Evolutionary conservation across 1,284 basidiomycete species (phyloP).

Genomic region (Sphagnurus paluster): DNA sequence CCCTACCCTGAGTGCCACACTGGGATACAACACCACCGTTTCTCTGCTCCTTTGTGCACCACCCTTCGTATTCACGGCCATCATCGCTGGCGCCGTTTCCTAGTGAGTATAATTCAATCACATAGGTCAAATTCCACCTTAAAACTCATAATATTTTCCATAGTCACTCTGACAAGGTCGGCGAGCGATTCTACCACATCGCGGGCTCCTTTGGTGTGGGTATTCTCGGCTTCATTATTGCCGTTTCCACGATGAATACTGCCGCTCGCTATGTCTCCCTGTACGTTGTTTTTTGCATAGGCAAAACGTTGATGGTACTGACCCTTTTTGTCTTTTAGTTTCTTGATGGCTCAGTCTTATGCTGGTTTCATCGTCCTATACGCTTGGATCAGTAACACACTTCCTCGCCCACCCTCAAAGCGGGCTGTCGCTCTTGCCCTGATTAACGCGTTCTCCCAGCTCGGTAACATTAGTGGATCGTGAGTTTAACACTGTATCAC

Average conservation of each 20-base stretch:
- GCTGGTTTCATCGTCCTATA: constrained; percentile 69
- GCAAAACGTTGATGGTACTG: neutral
- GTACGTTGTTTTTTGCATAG: constrained; percentile 37
- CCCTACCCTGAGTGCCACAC: constrained; percentile 66
- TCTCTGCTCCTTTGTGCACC: constrained; percentile 76
- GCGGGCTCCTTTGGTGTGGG: constrained; percentile 53
- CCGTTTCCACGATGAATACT: constrained; percentile 67
- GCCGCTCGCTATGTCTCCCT: constrained; percentile 70
- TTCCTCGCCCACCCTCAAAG: constrained; percentile 69
- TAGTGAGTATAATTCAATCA: constrained; percentile 33
- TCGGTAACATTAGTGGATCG: constrained; percentile 77
- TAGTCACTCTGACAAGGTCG: constrained; percentile 71
- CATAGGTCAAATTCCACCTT: neutral
- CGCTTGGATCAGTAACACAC: constrained; percentile 71
- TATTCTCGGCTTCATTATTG: constrained; percentile 74
- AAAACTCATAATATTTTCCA: neutral
- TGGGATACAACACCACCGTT: constrained; percentile 66
- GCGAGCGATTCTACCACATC: constrained; percentile 70
- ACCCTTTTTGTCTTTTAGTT: constrained; percentile 38
- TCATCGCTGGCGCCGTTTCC: constrained; percentile 49
- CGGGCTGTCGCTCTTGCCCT: constrained; percentile 77
- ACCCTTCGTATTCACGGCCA: constrained; percentile 71
- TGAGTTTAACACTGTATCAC: constrained; percentile 38
- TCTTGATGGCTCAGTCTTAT: constrained; percentile 77
- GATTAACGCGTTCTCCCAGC: constrained; percentile 71